Evolutionary conservation across 306 rosid species (phyloP).

Genomic region (Malus domestica): ASM211411v1 NC_041790.1:18504501-18505000

Average conservation of each 20-base stretch:
- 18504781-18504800: conserved; percentile 86
- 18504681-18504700: not conserved
- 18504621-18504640: not conserved
- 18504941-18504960: conserved; percentile 64
- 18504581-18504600: not conserved
- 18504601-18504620: not conserved
- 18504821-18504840: conserved; percentile 3
- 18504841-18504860: conserved; percentile 39
- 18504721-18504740: not conserved
- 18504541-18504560: not conserved
- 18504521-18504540: not conserved
- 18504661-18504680: not conserved
- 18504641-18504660: not conserved
- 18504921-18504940: conserved; percentile 81
- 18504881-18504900: conserved; percentile 47
- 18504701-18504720: not conserved
- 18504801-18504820: conserved; percentile 79
- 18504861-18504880: conserved; percentile 87
- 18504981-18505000: conserved; percentile 60
- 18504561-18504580: not conserved
- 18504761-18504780: conserved; percentile 5
- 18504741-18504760: not conserved
- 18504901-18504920: conserved; percentile 80
- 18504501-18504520: not conserved
- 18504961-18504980: conserved; percentile 65